Percentiles rank a stretch among this genome's conserved stretches.
Evolutionary conservation across 2,329 filamentous ascomycete species (phyloP).

Genomic region (Akanthomyces muscarius): DNA sequence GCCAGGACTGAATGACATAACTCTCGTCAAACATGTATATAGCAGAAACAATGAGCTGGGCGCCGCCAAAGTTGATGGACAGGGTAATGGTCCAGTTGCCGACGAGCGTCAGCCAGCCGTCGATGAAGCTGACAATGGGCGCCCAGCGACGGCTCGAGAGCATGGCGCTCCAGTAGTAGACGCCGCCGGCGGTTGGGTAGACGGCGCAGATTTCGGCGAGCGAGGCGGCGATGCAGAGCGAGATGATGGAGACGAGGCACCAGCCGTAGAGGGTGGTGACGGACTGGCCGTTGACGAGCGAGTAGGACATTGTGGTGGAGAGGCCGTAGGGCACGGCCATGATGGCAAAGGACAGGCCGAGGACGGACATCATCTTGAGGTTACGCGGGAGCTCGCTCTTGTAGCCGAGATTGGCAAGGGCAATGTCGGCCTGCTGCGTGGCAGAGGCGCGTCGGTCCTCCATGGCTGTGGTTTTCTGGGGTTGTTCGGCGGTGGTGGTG

Average conservation of each 20-base stretch:
- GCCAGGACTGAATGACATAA: constrained; percentile 60
- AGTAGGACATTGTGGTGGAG: constrained; percentile 44
- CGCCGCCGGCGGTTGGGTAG: constrained; percentile 57
- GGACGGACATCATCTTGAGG: constrained; percentile 46
- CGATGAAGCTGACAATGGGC: constrained; percentile 64
- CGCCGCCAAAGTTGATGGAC: constrained; percentile 67
- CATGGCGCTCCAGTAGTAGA: constrained; percentile 72
- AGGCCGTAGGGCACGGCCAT: constrained; percentile 49
- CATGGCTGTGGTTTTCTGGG: not conserved
- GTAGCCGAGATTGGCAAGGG: constrained; percentile 46
- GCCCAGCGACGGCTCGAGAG: constrained; percentile 59
- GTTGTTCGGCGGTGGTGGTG: not conserved
- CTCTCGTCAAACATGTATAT: constrained; percentile 61
- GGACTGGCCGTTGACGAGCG: constrained; percentile 67
- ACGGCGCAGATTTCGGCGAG: constrained; percentile 70
- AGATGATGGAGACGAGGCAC: constrained; percentile 60
- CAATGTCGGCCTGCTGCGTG: constrained; percentile 34
- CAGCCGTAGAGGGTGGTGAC: constrained; percentile 73
- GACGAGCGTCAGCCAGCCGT: constrained; percentile 69
- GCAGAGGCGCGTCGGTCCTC: constrained; percentile 20
- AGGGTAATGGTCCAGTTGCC: constrained; percentile 69
- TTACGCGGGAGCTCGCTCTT: constrained; percentile 47
- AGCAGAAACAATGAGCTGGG: constrained; percentile 63
- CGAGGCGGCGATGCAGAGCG: constrained; percentile 65
- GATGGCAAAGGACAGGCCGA: constrained; percentile 48